These are phyloP conservation scores for Agaricales sp. DNA, from an alignment of 1,284 basidiomycete genomes.

Conservation along the genomic window DNA sequence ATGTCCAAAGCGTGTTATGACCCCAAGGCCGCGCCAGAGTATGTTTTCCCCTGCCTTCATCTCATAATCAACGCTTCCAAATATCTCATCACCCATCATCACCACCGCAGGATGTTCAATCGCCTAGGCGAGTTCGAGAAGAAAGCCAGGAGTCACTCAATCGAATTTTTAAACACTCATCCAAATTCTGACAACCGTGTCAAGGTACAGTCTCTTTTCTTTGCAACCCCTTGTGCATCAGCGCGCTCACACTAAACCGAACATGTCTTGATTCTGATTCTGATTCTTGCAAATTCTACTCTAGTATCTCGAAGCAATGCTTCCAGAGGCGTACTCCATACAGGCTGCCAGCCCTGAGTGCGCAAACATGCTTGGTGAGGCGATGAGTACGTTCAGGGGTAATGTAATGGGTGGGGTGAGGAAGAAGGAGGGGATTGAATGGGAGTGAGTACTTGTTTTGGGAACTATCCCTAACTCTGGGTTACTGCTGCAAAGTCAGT, in stretches of 20 bases:
- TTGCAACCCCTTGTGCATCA: background rate
- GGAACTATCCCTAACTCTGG: too few relatives aligned
- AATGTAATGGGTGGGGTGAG: background rate
- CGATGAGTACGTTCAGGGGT: background rate
- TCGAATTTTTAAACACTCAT: constrained; percentile 66
- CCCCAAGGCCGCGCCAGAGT: constrained; percentile 67
- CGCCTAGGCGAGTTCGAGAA: constrained; percentile 48
- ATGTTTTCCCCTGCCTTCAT: constrained; percentile 15
- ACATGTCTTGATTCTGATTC: background rate
- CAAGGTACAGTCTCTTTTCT: constrained; percentile 33
- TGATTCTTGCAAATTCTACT: background rate
- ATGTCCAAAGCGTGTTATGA: constrained; percentile 77
- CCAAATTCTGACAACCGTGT: constrained; percentile 63
- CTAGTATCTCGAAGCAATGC: constrained; percentile 42
- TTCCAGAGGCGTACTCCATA: constrained; percentile 47
- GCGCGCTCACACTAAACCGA: too few relatives aligned
- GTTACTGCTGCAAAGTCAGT: too few relatives aligned
- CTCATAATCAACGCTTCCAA: background rate
- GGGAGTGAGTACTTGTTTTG: too few relatives aligned
- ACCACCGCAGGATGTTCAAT: constrained; percentile 47
- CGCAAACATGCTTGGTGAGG: constrained; percentile 16
- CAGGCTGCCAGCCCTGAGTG: constrained; percentile 39
- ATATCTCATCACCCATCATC: constrained; percentile 7
- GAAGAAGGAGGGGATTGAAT: background rate
- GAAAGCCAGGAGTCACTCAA: constrained; percentile 15